Evolutionary conservation across 2,329 filamentous ascomycete genomes (phyloP).

Genomic region (Cladosporium cucumerinum): DNA sequence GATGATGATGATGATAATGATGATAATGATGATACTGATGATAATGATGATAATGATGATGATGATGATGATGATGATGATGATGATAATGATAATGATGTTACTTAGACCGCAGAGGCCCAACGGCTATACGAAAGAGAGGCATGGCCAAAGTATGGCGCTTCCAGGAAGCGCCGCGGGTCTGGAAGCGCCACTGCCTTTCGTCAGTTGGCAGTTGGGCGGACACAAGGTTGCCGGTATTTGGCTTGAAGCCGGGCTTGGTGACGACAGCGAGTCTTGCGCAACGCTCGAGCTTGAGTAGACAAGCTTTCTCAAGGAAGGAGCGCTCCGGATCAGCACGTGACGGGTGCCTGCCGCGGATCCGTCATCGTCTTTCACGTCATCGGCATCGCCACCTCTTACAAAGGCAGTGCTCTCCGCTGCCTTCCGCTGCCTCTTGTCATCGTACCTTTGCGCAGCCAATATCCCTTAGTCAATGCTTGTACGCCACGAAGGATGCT

Average conservation of each 20-base stretch:
- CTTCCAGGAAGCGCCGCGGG: too few relatives aligned
- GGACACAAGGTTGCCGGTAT: background rate
- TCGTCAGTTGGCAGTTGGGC: background rate
- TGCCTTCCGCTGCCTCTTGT: background rate
- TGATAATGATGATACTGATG: too few relatives aligned
- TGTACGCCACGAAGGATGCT: background rate
- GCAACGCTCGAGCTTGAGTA: background rate
- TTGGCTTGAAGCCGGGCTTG: background rate
- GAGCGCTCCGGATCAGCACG: background rate
- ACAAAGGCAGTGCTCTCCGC: background rate
- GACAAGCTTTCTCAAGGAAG: conserved; percentile 1
- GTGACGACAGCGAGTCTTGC: background rate
- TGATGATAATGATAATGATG: background rate
- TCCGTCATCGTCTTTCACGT: background rate
- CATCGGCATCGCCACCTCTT: background rate
- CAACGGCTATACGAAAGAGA: background rate
- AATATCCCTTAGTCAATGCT: background rate
- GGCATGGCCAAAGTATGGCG: background rate
- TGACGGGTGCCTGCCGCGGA: background rate
- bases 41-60: background rate
- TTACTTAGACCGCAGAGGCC: background rate
- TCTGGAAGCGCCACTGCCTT: background rate
- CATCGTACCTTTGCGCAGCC: background rate
- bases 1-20: too few relatives aligned
- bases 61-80: background rate